Conservation (phyloP, 768 basidiomycete genomes). For the Agrocybe praecox region DNA sequence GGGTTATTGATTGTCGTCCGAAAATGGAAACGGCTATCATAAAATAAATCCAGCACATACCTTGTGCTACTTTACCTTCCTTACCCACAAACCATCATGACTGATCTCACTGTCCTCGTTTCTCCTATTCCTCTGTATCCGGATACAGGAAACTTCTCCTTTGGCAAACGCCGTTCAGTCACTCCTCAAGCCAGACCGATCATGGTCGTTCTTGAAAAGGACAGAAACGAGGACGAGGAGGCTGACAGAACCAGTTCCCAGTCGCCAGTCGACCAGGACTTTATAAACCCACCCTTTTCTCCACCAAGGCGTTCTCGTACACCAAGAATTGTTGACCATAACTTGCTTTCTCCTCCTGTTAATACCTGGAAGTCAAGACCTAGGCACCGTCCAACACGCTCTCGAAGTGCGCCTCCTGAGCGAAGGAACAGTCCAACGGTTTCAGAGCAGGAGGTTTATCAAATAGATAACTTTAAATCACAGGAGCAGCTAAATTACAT, state of each 20-base stretch:
- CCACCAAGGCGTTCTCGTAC: conserved; percentile 17
- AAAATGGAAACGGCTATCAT: not conserved
- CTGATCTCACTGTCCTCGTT: conserved; percentile 54
- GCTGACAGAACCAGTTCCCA: conserved; percentile 7
- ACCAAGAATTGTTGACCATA: conserved; percentile 25
- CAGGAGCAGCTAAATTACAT: conserved; percentile 6
- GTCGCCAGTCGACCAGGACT: conserved; percentile 17
- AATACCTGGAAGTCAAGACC: conserved; percentile 48
- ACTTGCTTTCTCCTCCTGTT: conserved; percentile 48
- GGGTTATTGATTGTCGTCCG: too few species aligned
- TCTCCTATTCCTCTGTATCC: conserved; percentile 49
- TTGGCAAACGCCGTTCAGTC: conserved; percentile 26
- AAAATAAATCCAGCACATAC: not conserved
- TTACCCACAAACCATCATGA: conserved; percentile 32
- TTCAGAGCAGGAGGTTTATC: conserved; percentile 4
- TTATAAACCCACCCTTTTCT: conserved; percentile 15
- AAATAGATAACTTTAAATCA: not conserved
- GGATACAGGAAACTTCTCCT: conserved; percentile 31
- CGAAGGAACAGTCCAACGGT: conserved; percentile 21
- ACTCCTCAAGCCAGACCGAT: conserved; percentile 31
- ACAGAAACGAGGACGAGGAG: conserved; percentile 25
- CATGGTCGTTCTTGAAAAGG: conserved; percentile 47
- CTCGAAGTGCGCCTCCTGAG: conserved; percentile 50
- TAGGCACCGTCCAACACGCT: conserved; percentile 46
- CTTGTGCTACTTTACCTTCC: too few species aligned